Conservation (phyloP, 1,139 yeast species). For the Debaryomyces fabryi region DNA sequence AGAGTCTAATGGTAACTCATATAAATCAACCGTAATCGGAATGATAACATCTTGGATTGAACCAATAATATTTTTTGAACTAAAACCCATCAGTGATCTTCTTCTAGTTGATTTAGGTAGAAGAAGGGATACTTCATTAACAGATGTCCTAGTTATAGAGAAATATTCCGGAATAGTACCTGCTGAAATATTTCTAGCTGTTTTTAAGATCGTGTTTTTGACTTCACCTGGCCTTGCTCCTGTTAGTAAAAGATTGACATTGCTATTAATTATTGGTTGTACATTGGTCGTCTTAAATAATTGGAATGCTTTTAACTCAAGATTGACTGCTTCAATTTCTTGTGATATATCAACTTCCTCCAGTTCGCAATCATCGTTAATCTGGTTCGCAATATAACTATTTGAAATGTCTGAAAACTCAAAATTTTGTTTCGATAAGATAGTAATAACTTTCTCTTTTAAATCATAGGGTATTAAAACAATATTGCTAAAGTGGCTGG, state of each 20-base stretch:
- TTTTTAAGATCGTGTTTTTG: conserved; percentile 38
- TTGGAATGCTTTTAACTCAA: conserved; percentile 34
- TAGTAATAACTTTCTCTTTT: conserved; percentile 46
- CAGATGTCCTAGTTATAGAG: conserved; percentile 59
- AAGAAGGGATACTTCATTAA: conserved; percentile 56
- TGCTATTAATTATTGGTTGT: conserved; percentile 46
- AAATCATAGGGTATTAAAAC: conserved; percentile 58
- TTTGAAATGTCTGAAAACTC: conserved; percentile 46
- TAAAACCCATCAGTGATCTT: conserved; percentile 43
- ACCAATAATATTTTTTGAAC: conserved; percentile 51
- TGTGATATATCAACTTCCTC: neutral
- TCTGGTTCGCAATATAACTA: conserved; percentile 27
- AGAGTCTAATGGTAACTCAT: conserved; percentile 58
- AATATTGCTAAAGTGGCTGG: conserved; percentile 68
- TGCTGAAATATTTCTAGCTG: conserved; percentile 33
- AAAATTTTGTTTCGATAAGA: conserved; percentile 47
- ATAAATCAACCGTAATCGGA: conserved; percentile 61
- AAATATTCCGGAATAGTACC: conserved; percentile 50
- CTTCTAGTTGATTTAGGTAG: conserved; percentile 48
- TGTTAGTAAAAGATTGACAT: conserved; percentile 53
- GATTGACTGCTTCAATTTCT: conserved; percentile 1
- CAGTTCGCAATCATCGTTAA: neutral
- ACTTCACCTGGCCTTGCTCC: conserved; percentile 61
- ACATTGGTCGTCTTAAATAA: conserved; percentile 45
- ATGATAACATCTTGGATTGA: conserved; percentile 58